Percentiles rank a stretch among this genome's conserved stretches.
Conservation (phyloP, 2,329 filamentous ascomycete species). For the Fusarium sp. region DNA sequence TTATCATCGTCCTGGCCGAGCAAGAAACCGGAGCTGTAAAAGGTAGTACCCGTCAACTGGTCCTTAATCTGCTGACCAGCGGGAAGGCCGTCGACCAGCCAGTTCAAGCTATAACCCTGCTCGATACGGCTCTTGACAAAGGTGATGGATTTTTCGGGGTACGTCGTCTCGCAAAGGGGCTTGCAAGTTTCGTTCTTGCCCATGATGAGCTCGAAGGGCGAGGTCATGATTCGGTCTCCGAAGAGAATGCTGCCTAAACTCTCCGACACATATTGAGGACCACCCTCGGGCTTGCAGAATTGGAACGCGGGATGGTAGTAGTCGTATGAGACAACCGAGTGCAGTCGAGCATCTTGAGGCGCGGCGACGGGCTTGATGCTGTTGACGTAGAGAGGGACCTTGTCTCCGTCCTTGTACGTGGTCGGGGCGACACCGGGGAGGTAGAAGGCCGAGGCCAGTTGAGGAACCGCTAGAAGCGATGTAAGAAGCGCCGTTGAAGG, state of each 20-base stretch:
- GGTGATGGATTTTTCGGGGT: slow-evolving; percentile 73
- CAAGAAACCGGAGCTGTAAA: slow-evolving; percentile 92
- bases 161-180: slow-evolving; percentile 76
- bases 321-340: slow-evolving; percentile 95
- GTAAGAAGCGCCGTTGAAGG: slow-evolving; percentile 62
- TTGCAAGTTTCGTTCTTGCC: slow-evolving; percentile 89
- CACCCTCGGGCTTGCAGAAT: slow-evolving; percentile 85
- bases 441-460: slow-evolving; percentile 83
- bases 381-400: slow-evolving; percentile 92
- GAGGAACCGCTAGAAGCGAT: slow-evolving; percentile 63
- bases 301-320: slow-evolving; percentile 92
- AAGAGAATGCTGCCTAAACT: slow-evolving; percentile 93
- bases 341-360: slow-evolving; percentile 80
- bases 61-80: slow-evolving; percentile 88
- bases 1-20: slow-evolving; percentile 71
- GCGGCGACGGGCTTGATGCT: slow-evolving; percentile 88
- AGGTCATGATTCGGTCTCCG: slow-evolving; percentile 97
- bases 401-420: slow-evolving; percentile 84
- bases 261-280: slow-evolving; percentile 84
- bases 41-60: slow-evolving; percentile 79
- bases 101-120: slow-evolving; percentile 92
- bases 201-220: slow-evolving; percentile 92
- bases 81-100: slow-evolving; percentile 94
- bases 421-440: slow-evolving; percentile 95
- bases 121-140: slow-evolving; percentile 88